phyloP scores from a whole-genome alignment of 2,329 filamentous ascomycete species.

The Alternaria dauci region DNA sequence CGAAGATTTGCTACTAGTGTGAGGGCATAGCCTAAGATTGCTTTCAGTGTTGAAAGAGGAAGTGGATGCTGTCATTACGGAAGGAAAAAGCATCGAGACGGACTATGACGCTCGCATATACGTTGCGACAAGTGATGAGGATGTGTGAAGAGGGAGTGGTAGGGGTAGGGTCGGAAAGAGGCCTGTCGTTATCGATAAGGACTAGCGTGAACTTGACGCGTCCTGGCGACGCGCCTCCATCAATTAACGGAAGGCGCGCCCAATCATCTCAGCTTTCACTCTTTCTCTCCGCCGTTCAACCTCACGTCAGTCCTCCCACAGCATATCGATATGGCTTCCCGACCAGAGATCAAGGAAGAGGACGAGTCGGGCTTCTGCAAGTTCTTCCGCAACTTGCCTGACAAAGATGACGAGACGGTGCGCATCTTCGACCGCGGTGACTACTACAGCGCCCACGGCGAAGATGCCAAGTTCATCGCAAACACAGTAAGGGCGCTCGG shows the following conservation, averaged over 20 bases:
- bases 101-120: too few relatives aligned
- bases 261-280: conserved; percentile 7
- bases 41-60: neutral
- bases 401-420: conserved; percentile 75
- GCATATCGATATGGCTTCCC: conserved; percentile 57
- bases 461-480: conserved; percentile 85
- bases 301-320: neutral
- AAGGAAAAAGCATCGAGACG: too few relatives aligned
- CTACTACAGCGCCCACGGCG: conserved; percentile 92
- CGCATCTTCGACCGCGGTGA: conserved; percentile 94
- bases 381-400: conserved; percentile 87
- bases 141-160: too few relatives aligned
- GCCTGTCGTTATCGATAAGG: conserved; percentile 6
- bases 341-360: conserved; percentile 75
- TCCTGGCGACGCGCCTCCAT: conserved; percentile 13
- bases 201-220: conserved; percentile 11
- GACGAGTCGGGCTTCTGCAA: conserved; percentile 97
- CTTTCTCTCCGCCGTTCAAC: neutral
- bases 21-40: neutral
- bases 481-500: conserved; percentile 66
- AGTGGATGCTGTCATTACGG: neutral
- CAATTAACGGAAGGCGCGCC: conserved; percentile 9
- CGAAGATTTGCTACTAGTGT: neutral
- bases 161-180: too few relatives aligned
- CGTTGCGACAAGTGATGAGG: neutral